Conservation (phyloP, 179 eudicot genomes). For the Drosera spatulata region DNA sequence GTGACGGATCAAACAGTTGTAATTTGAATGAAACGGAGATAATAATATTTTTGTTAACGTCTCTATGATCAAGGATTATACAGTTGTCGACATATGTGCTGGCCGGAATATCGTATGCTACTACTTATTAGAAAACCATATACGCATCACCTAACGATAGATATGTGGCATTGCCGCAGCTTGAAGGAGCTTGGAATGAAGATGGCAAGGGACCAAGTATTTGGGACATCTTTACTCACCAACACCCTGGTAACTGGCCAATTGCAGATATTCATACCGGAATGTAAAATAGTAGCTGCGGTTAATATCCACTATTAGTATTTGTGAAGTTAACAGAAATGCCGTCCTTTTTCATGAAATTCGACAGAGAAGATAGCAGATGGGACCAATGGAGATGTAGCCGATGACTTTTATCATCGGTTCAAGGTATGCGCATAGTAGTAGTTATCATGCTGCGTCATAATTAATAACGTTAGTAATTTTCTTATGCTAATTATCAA, state of each 20-base stretch:
- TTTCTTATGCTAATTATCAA: too few species aligned
- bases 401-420: not conserved
- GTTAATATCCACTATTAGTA: too few species aligned
- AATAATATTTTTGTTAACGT: too few species aligned
- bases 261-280: not conserved
- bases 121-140: too few species aligned
- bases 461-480: too few species aligned
- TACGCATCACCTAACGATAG: too few species aligned
- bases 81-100: too few species aligned
- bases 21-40: too few species aligned
- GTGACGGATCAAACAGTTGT: too few species aligned
- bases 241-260: conserved; percentile 7
- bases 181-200: conserved; percentile 14
- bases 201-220: conserved; percentile 15
- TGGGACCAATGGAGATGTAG: not conserved
- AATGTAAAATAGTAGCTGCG: not conserved
- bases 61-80: too few species aligned
- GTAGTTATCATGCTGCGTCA: not conserved
- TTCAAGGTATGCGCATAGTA: not conserved
- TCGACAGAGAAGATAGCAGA: not conserved
- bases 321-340: not conserved
- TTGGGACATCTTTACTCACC: conserved; percentile 19
- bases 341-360: not conserved
- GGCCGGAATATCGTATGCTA: too few species aligned
- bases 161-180: too few species aligned